These are phyloP conservation scores for Limnanthes douglasii DNA, from an alignment of 345 rosid species.

Conservation along the genomic window DNA sequence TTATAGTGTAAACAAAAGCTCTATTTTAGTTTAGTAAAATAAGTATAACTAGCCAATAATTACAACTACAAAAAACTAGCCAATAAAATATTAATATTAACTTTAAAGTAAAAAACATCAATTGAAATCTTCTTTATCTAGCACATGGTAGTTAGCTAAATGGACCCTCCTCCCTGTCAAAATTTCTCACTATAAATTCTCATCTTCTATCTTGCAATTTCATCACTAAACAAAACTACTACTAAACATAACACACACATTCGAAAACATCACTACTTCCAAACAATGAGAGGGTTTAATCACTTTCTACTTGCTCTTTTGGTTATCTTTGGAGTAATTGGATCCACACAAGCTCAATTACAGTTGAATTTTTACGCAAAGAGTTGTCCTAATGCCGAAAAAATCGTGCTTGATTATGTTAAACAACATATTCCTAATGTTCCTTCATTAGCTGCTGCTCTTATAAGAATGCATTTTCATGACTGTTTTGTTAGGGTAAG, in stretches of 20 bases:
- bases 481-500: constrained; percentile 73
- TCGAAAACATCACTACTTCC: background rate
- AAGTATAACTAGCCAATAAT: no score
- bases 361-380: constrained; percentile 36
- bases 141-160: constrained; percentile 19
- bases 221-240: background rate
- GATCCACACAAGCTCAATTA: constrained; percentile 35
- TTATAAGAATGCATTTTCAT: constrained; percentile 81
- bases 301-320: constrained; percentile 7
- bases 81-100: no score
- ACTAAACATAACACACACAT: constrained; percentile 6
- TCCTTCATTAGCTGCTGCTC: constrained; percentile 62
- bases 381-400: constrained; percentile 72
- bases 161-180: constrained; percentile 9
- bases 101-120: no score
- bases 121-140: no score
- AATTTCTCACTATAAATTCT: constrained; percentile 6
- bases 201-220: constrained; percentile 10
- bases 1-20: no score
- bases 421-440: constrained; percentile 43
- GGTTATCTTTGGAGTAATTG: constrained; percentile 16
- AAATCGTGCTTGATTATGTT: constrained; percentile 40
- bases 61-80: no score
- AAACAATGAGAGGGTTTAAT: constrained; percentile 10
- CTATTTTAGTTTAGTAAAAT: no score